These are phyloP conservation scores for Lippia alba DNA, from an alignment of 305 asterid species.

Conservation along the genomic window DNA sequence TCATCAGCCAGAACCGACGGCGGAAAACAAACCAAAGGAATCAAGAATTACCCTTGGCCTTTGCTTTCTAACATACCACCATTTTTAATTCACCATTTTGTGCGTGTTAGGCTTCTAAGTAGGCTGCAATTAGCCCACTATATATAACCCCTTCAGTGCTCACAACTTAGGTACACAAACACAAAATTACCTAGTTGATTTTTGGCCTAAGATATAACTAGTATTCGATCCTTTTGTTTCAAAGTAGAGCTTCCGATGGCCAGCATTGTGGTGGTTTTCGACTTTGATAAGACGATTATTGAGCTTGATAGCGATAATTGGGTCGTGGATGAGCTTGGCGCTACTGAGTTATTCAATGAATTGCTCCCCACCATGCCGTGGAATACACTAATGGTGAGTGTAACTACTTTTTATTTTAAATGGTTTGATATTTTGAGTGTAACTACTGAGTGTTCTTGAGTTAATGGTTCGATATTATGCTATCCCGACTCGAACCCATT, in stretches of 20 bases:
- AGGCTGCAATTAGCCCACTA: constrained; percentile 8
- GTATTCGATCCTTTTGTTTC: background rate
- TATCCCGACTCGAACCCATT: too few species aligned
- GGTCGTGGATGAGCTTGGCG: constrained; percentile 79
- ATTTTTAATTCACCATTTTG: background rate
- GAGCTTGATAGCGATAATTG: constrained; percentile 87
- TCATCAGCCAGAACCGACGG: constrained; percentile 33
- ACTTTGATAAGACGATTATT: constrained; percentile 84
- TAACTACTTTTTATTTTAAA: too few species aligned
- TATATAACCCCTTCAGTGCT: constrained; percentile 17
- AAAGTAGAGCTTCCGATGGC: constrained; percentile 44
- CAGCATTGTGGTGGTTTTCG: constrained; percentile 63
- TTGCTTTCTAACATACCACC: constrained; percentile 3
- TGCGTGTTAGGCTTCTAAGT: background rate
- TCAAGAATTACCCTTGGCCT: constrained; percentile 14
- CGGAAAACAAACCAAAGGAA: background rate
- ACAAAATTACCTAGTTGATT: too few species aligned
- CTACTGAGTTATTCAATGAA: constrained; percentile 66
- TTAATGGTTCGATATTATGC: too few species aligned
- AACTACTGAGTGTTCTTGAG: background rate
- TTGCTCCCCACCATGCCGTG: constrained; percentile 86
- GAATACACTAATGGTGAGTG: constrained; percentile 75
- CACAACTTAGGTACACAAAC: background rate
- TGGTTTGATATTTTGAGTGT: constrained; percentile 26
- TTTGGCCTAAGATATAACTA: too few species aligned